Base-by-base conservation (phyloP, 495 filamentous ascomycete genomes). In the Aspergillus leporis region DNA sequence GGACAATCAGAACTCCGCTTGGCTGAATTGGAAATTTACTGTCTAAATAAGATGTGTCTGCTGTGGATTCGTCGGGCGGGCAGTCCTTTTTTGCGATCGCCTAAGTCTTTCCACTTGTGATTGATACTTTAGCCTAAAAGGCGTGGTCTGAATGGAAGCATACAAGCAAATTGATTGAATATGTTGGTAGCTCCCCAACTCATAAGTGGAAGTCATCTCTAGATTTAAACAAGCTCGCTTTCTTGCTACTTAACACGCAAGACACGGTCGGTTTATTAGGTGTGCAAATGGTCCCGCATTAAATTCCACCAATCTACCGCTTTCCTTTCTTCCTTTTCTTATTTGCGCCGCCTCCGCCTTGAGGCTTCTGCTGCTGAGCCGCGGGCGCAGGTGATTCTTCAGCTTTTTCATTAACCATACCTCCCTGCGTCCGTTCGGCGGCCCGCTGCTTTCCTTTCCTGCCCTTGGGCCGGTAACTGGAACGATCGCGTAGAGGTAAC, bases 401-500 rank as follows among this genome's bases (percentile, higher is more conserved):
- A 10, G 85, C 83, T 67, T 87, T 87, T 59, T 88, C 90, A 53
- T 71, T 82, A 19, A 89, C 86, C 40, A 85, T 73, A 36, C 92
- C 92, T 62, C 94, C 94, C 75, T 98, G 94, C 12, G 91, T 97
- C 31, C 87, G 77, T 45, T 89, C 90, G 25, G 82, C 83, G 16
- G 82, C 86, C 68, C 85, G 87, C 78, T 89, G 90, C 81, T 91
- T 93, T 12, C 90, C 90, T 80, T 96, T 97, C 71, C 86, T 88
- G 12, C 92, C 92, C 75, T 95, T 96, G 14, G 93, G 93, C 51
- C 88, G 77, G 74, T 96, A 99, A 45, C 83, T 87, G 61, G 90
- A 95, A 16, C 94, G 82, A 66, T 99, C 94, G 50, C 87, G 83
- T 56, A 98, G 76, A 22, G 94, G 93, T 58, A 98, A 73, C 94